These are phyloP conservation scores for Lachancea lanzarotensis DNA, from an alignment of 805 yeast genomes.

Conservation along the genomic window DNA sequence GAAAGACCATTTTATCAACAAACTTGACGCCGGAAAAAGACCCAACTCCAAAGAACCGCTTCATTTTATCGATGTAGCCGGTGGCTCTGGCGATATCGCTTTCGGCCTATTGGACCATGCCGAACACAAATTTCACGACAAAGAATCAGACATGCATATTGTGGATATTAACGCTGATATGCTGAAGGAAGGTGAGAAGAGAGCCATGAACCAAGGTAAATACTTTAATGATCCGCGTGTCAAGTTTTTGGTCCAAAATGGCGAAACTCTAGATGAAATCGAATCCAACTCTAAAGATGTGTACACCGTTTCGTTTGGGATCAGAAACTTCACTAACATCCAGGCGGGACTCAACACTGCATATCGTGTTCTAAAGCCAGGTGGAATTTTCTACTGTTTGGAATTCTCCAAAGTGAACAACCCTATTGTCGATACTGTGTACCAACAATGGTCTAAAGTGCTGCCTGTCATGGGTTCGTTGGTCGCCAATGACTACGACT, in stretches of 20 bases:
- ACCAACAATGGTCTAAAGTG: conserved; percentile 81
- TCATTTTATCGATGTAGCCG: conserved; percentile 91
- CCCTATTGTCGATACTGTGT: conserved; percentile 62
- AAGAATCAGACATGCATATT: conserved; percentile 71
- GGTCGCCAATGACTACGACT: conserved; percentile 90
- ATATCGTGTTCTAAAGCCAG: conserved; percentile 90
- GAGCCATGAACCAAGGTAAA: conserved; percentile 58
- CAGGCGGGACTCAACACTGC: conserved; percentile 95
- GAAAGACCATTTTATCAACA: conserved; percentile 85
- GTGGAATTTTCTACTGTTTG: conserved; percentile 94
- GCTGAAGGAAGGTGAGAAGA: conserved; percentile 84
- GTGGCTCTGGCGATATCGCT: conserved; percentile 98
- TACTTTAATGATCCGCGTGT: conserved; percentile 51
- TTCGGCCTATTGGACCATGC: conserved; percentile 93
- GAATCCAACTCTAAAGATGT: conserved; percentile 86
- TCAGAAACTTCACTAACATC: conserved; percentile 90
- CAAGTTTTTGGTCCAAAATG: conserved; percentile 81
- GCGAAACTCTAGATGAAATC: conserved; percentile 79
- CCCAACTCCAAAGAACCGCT: conserved; percentile 75
- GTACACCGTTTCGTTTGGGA: conserved; percentile 95
- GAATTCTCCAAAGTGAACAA: conserved; percentile 92
- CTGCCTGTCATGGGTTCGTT: conserved; percentile 94
- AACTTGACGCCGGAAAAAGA: conserved; percentile 88
- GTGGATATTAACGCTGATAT: conserved; percentile 95
- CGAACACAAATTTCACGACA: conserved; percentile 66